Conservation (phyloP, 2,329 filamentous ascomycete genomes). For the Bipolaris victoriae region DNA sequence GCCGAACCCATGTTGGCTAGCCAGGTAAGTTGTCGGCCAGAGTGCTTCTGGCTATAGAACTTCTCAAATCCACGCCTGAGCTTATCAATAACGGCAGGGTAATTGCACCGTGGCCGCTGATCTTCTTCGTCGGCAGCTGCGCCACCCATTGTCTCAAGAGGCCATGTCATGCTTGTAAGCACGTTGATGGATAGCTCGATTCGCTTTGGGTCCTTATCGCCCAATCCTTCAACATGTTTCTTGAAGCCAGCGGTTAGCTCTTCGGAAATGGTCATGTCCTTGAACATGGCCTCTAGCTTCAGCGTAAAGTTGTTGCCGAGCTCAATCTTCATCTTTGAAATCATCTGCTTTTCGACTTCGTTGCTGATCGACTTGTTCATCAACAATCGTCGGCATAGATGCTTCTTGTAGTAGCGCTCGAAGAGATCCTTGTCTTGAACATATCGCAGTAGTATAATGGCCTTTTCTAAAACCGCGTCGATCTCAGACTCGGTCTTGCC, state of each 20-base stretch:
- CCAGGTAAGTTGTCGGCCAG: conserved; percentile 89
- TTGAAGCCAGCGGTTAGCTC: conserved; percentile 82
- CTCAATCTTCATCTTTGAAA: conserved; percentile 95
- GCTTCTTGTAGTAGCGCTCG: conserved; percentile 97
- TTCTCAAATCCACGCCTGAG: conserved; percentile 85
- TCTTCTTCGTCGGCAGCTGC: conserved; percentile 57
- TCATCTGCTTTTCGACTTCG: conserved; percentile 94
- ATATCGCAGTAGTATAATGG: conserved; percentile 85
- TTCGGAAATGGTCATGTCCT: conserved; percentile 87
- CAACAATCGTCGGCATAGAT: conserved; percentile 84
- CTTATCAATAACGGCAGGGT: conserved; percentile 73
- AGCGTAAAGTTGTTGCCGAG: conserved; percentile 91
- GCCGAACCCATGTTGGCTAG: conserved; percentile 77
- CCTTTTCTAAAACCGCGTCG: conserved; percentile 83
- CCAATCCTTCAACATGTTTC: conserved; percentile 66
- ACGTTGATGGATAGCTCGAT: conserved; percentile 85
- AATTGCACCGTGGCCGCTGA: conserved; percentile 66
- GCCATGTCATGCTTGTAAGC: conserved; percentile 94
- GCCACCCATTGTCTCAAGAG: conserved; percentile 80
- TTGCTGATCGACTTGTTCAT: conserved; percentile 89
- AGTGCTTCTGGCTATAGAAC: conserved; percentile 87
- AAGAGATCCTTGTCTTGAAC: conserved; percentile 93
- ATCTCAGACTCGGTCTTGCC: conserved; percentile 90
- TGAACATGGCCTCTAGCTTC: conserved; percentile 97
- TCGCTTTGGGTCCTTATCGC: conserved; percentile 63